Conservation (phyloP, 495 filamentous ascomycete genomes). For the Aspergillus asperescens region DNA sequence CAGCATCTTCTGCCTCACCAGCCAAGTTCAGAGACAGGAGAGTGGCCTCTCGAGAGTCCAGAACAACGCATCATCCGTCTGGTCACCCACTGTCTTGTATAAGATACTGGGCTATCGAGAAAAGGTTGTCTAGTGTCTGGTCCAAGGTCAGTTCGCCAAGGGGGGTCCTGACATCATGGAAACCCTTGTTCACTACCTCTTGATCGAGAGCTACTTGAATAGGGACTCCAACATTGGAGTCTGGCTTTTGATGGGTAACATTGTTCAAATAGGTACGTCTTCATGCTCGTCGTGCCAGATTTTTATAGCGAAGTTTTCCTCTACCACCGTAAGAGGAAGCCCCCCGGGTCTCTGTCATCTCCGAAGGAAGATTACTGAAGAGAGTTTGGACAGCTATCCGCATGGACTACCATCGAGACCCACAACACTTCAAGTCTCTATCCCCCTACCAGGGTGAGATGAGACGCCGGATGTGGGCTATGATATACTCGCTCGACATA, state of each 20-base stretch:
- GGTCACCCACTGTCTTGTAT: too few species aligned
- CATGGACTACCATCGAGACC: conserved; percentile 28
- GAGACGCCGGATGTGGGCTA: conserved; percentile 5
- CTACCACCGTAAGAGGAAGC: too few species aligned
- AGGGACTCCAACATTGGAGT: conserved; percentile 18
- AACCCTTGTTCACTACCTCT: conserved; percentile 25
- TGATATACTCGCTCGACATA: not conserved
- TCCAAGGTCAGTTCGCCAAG: conserved; percentile 26
- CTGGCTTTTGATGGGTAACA: too few species aligned
- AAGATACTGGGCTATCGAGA: conserved; percentile 22
- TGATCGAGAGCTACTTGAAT: conserved; percentile 17
- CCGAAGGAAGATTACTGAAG: too few species aligned
- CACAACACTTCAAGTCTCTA: not conserved
- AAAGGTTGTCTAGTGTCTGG: conserved; percentile 28
- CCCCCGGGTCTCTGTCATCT: too few species aligned
- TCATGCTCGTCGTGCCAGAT: too few species aligned
- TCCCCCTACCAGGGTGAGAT: not conserved
- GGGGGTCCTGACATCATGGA: conserved; percentile 25
- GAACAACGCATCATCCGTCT: too few species aligned
- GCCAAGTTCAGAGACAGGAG: conserved; percentile 1
- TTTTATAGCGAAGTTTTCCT: too few species aligned
- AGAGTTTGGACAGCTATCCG: too few species aligned
- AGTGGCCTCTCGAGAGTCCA: conserved; percentile 3
- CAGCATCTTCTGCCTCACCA: too few species aligned
- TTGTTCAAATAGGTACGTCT: too few species aligned